These are phyloP conservation scores for Backusella parvicylindrica DNA, from an alignment of 192 early-diverging fungal species.

Conservation along the genomic window DNA sequence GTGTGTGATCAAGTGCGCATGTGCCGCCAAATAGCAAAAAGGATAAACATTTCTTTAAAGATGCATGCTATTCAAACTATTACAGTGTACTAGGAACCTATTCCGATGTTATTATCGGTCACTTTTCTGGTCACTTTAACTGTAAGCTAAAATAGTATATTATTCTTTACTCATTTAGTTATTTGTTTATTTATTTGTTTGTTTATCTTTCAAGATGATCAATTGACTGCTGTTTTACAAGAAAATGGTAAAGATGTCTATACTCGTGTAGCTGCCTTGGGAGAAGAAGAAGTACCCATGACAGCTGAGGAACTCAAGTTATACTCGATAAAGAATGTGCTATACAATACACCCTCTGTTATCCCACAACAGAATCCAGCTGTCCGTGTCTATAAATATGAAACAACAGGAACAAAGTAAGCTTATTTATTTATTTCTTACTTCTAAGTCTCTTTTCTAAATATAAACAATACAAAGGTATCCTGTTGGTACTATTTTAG, in stretches of 20 bases:
- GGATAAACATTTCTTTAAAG: constrained; percentile 4
- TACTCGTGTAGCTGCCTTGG: constrained; percentile 4
- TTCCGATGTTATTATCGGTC: constrained; percentile 28
- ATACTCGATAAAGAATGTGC: constrained; percentile 1
- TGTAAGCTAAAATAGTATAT: constrained; percentile 2
- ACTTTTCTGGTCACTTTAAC: constrained; percentile 40
- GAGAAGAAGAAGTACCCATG: not conserved
- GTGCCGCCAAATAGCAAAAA: constrained; percentile 29
- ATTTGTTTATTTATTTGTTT: not conserved
- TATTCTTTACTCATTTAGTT: not conserved
- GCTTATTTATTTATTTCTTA: not conserved
- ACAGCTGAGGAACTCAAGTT: constrained; percentile 7
- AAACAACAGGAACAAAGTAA: constrained; percentile 14
- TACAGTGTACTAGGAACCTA: constrained; percentile 32
- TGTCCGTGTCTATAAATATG: constrained; percentile 37
- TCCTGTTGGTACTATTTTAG: constrained; percentile 22
- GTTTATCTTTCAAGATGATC: constrained; percentile 9
- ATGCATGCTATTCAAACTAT: constrained; percentile 22
- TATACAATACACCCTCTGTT: constrained; percentile 38
- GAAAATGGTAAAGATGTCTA: not conserved
- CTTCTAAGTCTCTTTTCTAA: not conserved
- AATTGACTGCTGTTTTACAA: constrained; percentile 21
- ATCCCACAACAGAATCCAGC: constrained; percentile 36
- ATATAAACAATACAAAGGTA: not conserved
- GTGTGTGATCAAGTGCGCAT: constrained; percentile 17